phyloP scores from a whole-genome alignment of 2,329 filamentous ascomycete species.

The Fonsecaea erecta region DNA sequence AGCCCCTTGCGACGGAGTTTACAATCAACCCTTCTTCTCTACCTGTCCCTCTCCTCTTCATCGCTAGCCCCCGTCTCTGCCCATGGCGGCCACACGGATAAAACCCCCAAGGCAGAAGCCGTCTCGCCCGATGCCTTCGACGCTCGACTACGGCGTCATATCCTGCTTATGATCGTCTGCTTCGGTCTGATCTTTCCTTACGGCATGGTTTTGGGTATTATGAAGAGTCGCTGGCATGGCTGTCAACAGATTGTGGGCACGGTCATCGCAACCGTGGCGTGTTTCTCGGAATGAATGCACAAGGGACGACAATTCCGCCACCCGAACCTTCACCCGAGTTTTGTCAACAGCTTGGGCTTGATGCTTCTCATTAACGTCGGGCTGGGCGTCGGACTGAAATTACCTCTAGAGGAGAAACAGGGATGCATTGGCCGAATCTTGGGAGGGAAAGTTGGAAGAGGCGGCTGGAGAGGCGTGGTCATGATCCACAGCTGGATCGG shows the following conservation, averaged over 20 bases:
- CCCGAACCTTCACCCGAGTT: slow-evolving; percentile 76
- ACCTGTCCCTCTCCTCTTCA: slow-evolving; percentile 37
- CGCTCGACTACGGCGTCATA: slow-evolving; percentile 88
- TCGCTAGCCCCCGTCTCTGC: slow-evolving; percentile 44
- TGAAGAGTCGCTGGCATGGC: slow-evolving; percentile 91
- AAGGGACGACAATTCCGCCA: slow-evolving; percentile 82
- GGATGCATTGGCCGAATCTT: slow-evolving; percentile 77
- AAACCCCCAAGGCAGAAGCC: slow-evolving; percentile 70
- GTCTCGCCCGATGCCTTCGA: slow-evolving; percentile 79
- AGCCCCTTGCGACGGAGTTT: slow-evolving; percentile 11
- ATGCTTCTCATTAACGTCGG: slow-evolving; percentile 76
- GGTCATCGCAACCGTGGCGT: slow-evolving; percentile 77
- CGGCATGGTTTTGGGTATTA: slow-evolving; percentile 93
- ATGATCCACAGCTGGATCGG: slow-evolving; percentile 78
- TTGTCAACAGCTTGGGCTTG: slow-evolving; percentile 80
- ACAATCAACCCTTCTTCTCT: slow-evolving; percentile 14
- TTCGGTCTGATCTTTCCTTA: slow-evolving; percentile 92
- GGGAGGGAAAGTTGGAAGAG: slow-evolving; percentile 34
- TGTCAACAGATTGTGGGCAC: slow-evolving; percentile 79
- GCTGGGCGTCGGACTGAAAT: slow-evolving; percentile 82
- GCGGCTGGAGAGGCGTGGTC: slow-evolving; percentile 68
- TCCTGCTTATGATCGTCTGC: slow-evolving; percentile 80
- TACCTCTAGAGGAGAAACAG: slow-evolving; percentile 74
- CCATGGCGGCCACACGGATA: slow-evolving; percentile 60
- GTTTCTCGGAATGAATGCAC: slow-evolving; percentile 89